Conservation (phyloP, 768 basidiomycete genomes). For the Mycena galopus region DNA sequence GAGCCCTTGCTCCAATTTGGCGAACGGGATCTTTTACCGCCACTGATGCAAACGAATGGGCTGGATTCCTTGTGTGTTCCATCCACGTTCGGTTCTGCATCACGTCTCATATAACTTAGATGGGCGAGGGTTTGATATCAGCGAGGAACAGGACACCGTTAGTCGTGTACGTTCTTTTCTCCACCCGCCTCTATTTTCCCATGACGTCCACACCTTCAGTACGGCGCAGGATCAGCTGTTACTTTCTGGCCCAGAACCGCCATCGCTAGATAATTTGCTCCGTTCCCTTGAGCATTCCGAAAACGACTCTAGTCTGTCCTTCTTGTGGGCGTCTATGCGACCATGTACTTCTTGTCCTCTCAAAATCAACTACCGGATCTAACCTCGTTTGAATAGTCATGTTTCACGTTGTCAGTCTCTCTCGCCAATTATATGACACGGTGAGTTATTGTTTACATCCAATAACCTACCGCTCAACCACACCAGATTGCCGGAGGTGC, state of each 20-base stretch:
- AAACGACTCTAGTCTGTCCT: background rate
- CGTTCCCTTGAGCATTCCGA: background rate
- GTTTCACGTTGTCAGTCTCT: constrained; percentile 1
- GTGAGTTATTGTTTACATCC: background rate
- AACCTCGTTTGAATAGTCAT: background rate
- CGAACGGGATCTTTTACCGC: background rate
- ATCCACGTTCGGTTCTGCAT: too few species aligned
- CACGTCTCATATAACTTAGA: background rate
- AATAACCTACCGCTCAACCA: background rate
- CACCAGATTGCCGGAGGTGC: constrained; percentile 6
- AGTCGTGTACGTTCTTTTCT: constrained; percentile 2
- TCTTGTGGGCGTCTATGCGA: background rate
- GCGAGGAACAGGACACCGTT: background rate
- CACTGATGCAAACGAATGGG: constrained; percentile 4
- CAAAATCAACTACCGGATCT: background rate
- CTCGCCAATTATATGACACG: background rate
- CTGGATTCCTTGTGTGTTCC: background rate
- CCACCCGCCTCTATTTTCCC: background rate
- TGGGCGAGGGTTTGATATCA: constrained; percentile 11
- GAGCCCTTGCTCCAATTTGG: constrained; percentile 12
- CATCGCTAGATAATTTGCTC: constrained; percentile 3
- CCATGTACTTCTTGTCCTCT: background rate
- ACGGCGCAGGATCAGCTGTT: constrained; percentile 15
- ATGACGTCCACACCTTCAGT: background rate
- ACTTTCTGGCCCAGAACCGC: constrained; percentile 13